A percentile compares a stretch with the other conserved stretches of the same genome.
These are phyloP conservation scores for Globisporangium polare DNA, from an alignment of 352 stramenopile genomes.

Conservation along the genomic window DNA sequence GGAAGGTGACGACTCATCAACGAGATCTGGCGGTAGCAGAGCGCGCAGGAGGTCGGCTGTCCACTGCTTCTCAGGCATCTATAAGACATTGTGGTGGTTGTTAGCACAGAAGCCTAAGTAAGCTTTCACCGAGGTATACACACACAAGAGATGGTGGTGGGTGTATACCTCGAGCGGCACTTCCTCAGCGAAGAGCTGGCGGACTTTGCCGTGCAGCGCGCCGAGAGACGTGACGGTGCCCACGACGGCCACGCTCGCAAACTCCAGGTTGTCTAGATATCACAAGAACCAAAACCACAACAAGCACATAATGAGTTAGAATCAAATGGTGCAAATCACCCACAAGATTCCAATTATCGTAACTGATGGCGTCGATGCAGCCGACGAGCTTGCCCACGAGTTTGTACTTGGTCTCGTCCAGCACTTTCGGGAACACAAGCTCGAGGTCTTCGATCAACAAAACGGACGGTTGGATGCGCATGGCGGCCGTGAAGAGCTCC, in stretches of 20 bases:
- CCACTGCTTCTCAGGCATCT: slow-evolving; percentile 66
- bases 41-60: slow-evolving; percentile 38
- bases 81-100: neutral
- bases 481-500: slow-evolving; percentile 61
- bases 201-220: slow-evolving; percentile 57
- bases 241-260: slow-evolving; percentile 47
- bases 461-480: slow-evolving; percentile 68
- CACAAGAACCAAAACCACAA: neutral
- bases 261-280: slow-evolving; percentile 25
- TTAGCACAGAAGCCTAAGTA: too few relatives aligned
- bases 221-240: slow-evolving; percentile 53
- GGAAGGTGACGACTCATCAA: neutral
- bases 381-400: slow-evolving; percentile 57
- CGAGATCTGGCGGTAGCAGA: slow-evolving; percentile 25
- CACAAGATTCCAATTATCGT: slow-evolving; percentile 3
- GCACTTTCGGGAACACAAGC: slow-evolving; percentile 58
- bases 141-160: slow-evolving; percentile 8
- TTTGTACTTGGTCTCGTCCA: slow-evolving; percentile 75
- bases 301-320: neutral
- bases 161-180: slow-evolving; percentile 51
- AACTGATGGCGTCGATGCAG: slow-evolving; percentile 59
- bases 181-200: slow-evolving; percentile 78
- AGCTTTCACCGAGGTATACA: neutral
- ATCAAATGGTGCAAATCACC: neutral
- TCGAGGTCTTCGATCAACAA: slow-evolving; percentile 75